Evolutionary conservation across 805 yeast species (phyloP).

Genomic region (Kazachstania taianensis): DNA sequence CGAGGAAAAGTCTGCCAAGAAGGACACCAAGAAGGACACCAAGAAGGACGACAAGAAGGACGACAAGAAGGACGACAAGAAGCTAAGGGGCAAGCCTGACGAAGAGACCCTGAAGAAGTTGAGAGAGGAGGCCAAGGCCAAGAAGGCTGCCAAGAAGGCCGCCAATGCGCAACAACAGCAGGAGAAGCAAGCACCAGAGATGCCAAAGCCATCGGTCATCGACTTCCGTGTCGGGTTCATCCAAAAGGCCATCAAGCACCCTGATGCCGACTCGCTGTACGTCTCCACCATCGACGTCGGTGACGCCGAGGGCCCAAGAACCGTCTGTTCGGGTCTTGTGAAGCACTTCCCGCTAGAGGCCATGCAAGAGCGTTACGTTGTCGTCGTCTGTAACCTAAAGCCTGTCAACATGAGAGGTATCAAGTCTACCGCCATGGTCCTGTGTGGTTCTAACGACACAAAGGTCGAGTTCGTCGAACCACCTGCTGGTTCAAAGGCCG

Average conservation of each 20-base stretch:
- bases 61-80: conserved; percentile 27
- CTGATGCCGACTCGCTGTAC: conserved; percentile 93
- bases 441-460: conserved; percentile 74
- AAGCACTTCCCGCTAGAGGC: conserved; percentile 83
- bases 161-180: conserved; percentile 42
- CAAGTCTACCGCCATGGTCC: conserved; percentile 91
- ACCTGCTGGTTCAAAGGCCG: conserved; percentile 86
- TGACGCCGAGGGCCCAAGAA: conserved; percentile 94
- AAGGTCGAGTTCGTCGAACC: conserved; percentile 89
- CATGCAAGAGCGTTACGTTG: conserved; percentile 88
- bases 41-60: conserved; percentile 10
- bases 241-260: conserved; percentile 93
- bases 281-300: conserved; percentile 96
- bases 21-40: conserved; percentile 13
- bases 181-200: conserved; percentile 36
- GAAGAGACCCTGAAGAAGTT: conserved; percentile 38
- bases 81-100: conserved; percentile 38
- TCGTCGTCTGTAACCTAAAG: conserved; percentile 89
- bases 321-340: conserved; percentile 95
- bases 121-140: conserved; percentile 48
- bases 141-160: conserved; percentile 49
- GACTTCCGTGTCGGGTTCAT: conserved; percentile 95
- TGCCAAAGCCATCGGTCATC: conserved; percentile 73
- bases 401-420: conserved; percentile 98
- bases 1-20: conserved; percentile 6